phyloP scores from a whole-genome alignment of 768 basidiomycete species.

The Daedalea quercina region DNA sequence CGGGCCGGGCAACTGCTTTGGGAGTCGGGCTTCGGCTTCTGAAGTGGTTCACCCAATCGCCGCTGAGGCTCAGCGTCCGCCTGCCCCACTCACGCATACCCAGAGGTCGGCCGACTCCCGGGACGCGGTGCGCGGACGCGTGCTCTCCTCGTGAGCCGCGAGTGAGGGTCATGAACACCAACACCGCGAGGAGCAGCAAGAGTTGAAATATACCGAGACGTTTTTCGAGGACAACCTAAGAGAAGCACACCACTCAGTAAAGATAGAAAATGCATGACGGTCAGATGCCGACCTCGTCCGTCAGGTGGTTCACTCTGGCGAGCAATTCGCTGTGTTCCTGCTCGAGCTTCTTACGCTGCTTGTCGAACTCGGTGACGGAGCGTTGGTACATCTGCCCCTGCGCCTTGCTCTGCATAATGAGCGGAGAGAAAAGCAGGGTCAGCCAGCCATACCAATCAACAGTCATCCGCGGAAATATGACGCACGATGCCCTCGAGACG shows the following conservation, averaged over 20 bases:
- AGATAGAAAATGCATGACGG: not conserved
- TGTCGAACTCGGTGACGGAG: constrained; percentile 61
- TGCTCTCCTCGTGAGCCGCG: constrained; percentile 51
- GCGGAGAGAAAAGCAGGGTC: not conserved
- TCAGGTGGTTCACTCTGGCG: constrained; percentile 65
- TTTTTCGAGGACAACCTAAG: constrained; percentile 80
- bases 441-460: too few species aligned
- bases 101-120: constrained; percentile 9
- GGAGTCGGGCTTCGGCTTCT: constrained; percentile 26
- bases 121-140: not conserved
- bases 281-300: constrained; percentile 59
- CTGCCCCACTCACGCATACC: constrained; percentile 49
- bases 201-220: constrained; percentile 86
- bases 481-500: constrained; percentile 70
- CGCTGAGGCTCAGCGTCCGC: constrained; percentile 47
- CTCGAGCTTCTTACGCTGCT: constrained; percentile 58
- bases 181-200: constrained; percentile 72
- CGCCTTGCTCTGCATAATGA: constrained; percentile 46
- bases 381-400: constrained; percentile 65
- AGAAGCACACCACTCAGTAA: not conserved
- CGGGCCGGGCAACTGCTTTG: not conserved
- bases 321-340: constrained; percentile 63
- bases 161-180: constrained; percentile 83
- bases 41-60: constrained; percentile 41
- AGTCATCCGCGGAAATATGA: constrained; percentile 7